Conservation (phyloP, 78 protist species). For the Polysphondylium violaceum region DNA sequence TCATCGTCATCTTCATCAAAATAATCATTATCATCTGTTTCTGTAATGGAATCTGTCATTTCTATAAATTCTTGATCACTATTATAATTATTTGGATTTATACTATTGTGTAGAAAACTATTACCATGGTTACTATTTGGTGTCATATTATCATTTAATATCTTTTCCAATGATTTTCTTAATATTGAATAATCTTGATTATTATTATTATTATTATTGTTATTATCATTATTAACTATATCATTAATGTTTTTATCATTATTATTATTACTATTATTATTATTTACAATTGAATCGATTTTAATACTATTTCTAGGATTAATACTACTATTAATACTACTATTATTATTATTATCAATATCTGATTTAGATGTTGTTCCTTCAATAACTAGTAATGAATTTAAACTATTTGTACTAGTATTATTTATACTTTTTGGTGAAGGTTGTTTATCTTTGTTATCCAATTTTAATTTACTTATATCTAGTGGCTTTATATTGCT, state of each 20-base stretch:
- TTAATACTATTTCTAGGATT: neutral
- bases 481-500: constrained; percentile 10
- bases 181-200: neutral
- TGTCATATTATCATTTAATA: no score
- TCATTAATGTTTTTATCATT: neutral
- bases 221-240: neutral
- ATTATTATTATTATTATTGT: neutral
- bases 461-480: neutral
- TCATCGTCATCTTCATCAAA: neutral
- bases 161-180: no score
- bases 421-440: neutral
- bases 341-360: neutral
- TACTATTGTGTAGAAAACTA: no score
- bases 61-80: no score
- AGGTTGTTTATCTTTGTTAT: neutral
- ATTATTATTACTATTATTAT: neutral
- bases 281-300: neutral
- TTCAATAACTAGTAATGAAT: neutral
- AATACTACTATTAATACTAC: neutral
- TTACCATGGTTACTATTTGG: no score
- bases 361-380: neutral
- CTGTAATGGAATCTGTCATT: no score
- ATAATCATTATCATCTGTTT: constrained; percentile 4
- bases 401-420: neutral
- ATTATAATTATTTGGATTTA: no score